Evolutionary conservation across 228 moss, liverwort and hornwort species (phyloP), one percentile per base, ranked within the genome.

Genomic region (Sphagnum magellanicum): DNA sequence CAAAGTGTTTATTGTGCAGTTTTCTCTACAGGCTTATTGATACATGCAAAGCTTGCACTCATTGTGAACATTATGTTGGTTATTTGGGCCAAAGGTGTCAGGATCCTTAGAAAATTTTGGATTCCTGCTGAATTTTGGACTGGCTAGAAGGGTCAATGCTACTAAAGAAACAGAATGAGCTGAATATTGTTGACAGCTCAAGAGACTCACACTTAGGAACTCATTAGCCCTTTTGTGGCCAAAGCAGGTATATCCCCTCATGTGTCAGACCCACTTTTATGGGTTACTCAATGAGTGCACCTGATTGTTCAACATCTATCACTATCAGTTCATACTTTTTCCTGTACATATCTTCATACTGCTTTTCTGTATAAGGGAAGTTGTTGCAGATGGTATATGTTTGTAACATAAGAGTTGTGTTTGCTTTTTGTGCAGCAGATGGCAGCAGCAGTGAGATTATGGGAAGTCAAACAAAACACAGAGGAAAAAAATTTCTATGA

Each of bases 121-220:
- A 52, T 67, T 68, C 48, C 74, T 77, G 69, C 82, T 93, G 98
- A 72, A 89, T 94, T 77, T 77, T 93, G 59, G 92, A 98, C 67
- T 84, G 93, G 74, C 63, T 98, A 69, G 74, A 90, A 68, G 79
- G 78, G 61, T 87, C 94, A 4, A 71, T 98, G 80, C 75, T 79
- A 10, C 85, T 90, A 48, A 94, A 89, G 77, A 92, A 98, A 78
- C 87, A 94, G 69, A 92, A 71, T 17, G 94, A 94, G 75, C 76
- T 75, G 70, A 98, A 94, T 73, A 74, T 92, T 48, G 81, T 89
- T 49, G 81, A 82, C 50, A 98, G 80, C 70, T 78, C 90, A 62
- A 78, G 78, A 67, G 98, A 94, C 67, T 76, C 32, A 94, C 93
- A 66, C 80, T 89, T 32, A 90, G 88, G 46, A 90, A 84, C 71